Base-by-base conservation (phyloP, 2,329 filamentous ascomycete species). In the Pezicula neosporulosa region DNA sequence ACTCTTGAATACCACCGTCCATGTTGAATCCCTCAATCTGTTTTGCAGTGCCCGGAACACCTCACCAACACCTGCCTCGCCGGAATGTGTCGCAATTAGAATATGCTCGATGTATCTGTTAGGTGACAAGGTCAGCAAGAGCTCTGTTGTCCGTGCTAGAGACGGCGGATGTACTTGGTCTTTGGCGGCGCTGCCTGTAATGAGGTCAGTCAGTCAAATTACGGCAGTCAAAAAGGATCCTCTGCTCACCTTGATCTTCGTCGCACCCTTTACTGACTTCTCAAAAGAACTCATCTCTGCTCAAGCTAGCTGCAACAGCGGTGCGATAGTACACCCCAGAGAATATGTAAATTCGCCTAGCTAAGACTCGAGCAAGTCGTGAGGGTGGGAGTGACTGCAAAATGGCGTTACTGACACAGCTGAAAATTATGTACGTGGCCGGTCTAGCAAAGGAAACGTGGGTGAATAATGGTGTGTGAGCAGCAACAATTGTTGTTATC, bases 1-100 rank as follows among this genome's bases (percentile, higher is more conserved):
- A 63, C 90, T 87, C 77, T 99, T 99, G 85, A 97, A 96, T 58
- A 96, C 93, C 52, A 97, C 91, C n/a, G 94, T 99, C 94, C 94
- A 99, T 77, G 94, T 96, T 60, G 93, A 93, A 70, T 99, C 94
- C 68, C 91, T 87, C 60, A 99, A 73, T 48, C 94, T 85, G 68
- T 90, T 84, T 67, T 95, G 91, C 49, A 99, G 77, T 39, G 91
- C 90, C 55, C 94, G 86, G 70, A 99, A 97, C 66, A 99, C 89
- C 74, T 99, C 94, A 54, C 87, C 93, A 54, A 99, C 90, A 60
- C 93, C 94, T 49, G 90, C 89, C 72, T 99, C 94, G 61, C 92
- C 94, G 19, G 91, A 87, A 72, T 97, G 90, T 36, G 94, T 99
- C 57, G 94, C 93, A 60, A 97, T 81, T 51, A 99, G 82, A 67